A percentile compares a stretch with the other conserved stretches of the same genome.
phyloP scores from a whole-genome alignment of 306 rosid species.

The Cicer pinnatifidum region DNA sequence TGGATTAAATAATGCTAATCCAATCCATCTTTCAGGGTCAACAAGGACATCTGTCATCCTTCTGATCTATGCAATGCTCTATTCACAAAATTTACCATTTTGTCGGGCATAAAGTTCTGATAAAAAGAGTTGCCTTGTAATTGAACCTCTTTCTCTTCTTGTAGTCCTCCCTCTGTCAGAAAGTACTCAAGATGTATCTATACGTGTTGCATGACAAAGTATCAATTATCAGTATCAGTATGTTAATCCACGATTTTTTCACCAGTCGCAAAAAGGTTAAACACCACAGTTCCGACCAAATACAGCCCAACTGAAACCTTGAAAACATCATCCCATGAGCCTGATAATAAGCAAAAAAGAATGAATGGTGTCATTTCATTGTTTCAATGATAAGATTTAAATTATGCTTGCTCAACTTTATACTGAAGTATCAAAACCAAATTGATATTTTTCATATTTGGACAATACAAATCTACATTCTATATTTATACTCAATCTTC shows the following conservation, averaged over 20 bases:
- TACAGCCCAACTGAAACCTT: constrained; percentile 95
- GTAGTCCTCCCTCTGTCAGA: constrained; percentile 26
- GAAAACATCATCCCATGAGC: constrained; percentile 97
- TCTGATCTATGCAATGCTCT: constrained; percentile 23
- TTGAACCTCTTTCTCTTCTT: constrained; percentile 28
- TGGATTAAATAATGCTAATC: constrained; percentile 36
- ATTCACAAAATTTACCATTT: constrained; percentile 42
- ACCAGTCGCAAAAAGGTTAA: constrained; percentile 94
- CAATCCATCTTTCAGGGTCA: constrained; percentile 33
- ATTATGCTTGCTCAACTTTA: constrained; percentile 7
- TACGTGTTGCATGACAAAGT: constrained; percentile 25
- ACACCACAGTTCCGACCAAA: constrained; percentile 90
- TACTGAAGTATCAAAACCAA: constrained; percentile 30
- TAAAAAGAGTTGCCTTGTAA: constrained; percentile 35
- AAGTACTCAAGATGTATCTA: constrained; percentile 39
- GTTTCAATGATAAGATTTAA: constrained; percentile 16
- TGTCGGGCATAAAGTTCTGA: constrained; percentile 39
- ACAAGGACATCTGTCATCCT: constrained; percentile 12
- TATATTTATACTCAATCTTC: constrained; percentile 6
- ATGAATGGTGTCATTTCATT: constrained; percentile 14
- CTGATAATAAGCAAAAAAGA: constrained; percentile 53
- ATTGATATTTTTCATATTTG: constrained; percentile 1
- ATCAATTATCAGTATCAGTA: background rate
- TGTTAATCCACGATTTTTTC: constrained; percentile 83
- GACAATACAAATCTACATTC: background rate